Evolutionary conservation across 2,329 filamentous ascomycete species (phyloP).

Genomic region (Fusarium stilboides): DNA sequence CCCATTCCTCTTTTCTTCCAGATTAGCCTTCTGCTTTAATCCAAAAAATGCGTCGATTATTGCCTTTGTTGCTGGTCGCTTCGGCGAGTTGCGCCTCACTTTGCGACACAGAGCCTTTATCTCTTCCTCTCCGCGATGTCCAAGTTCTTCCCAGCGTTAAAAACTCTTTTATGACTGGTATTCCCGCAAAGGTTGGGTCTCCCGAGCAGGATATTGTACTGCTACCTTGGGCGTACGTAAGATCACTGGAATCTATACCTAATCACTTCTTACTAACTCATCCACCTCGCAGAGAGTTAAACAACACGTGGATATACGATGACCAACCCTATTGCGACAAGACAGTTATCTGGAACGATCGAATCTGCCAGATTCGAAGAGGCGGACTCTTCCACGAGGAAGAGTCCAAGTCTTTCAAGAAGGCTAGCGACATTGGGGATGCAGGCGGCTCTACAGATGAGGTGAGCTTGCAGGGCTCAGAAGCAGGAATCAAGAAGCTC

Average conservation of each 20-base stretch:
- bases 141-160: conserved; percentile 45
- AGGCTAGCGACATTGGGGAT: conserved; percentile 28
- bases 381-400: conserved; percentile 40
- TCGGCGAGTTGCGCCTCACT: conserved; percentile 12
- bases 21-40: not conserved
- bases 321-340: conserved; percentile 50
- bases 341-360: conserved; percentile 51
- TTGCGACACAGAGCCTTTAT: conserved; percentile 31
- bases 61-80: not conserved
- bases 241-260: accelerated
- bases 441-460: conserved; percentile 39
- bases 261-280: not conserved
- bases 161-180: conserved; percentile 50
- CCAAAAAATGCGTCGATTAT: conserved; percentile 15
- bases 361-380: conserved; percentile 51
- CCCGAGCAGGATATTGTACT: conserved; percentile 49
- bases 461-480: conserved; percentile 34
- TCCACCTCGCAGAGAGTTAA: conserved; percentile 50
- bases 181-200: conserved; percentile 47
- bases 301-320: conserved; percentile 55
- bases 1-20: not conserved
- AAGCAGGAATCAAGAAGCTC: conserved; percentile 46
- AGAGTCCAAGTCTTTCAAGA: conserved; percentile 29
- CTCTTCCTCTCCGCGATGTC: conserved; percentile 42
- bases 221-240: conserved; percentile 51